phyloP scores from a whole-genome alignment of 495 filamentous ascomycete species.

The Penicillium egyptiacum region DNA sequence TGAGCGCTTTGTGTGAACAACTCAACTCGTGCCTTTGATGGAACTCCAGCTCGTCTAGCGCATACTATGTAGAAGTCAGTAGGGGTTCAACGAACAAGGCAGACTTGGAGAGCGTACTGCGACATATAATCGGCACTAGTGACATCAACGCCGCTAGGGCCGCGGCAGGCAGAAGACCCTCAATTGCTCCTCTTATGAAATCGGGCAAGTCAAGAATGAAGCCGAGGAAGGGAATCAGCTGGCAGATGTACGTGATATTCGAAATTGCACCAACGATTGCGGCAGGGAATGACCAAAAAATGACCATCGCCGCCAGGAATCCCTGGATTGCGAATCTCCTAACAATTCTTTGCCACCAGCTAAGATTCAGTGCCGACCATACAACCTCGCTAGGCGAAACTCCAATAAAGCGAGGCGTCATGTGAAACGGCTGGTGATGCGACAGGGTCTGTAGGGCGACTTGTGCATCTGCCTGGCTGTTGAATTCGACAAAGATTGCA shows the following conservation, averaged over 20 bases:
- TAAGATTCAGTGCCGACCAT: conserved; percentile 76
- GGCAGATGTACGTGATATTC: conserved; percentile 68
- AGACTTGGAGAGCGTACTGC: conserved; percentile 49
- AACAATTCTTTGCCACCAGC: conserved; percentile 78
- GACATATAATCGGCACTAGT: conserved; percentile 78
- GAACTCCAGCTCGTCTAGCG: conserved; percentile 73
- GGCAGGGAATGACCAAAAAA: conserved; percentile 91
- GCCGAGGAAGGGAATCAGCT: conserved; percentile 58
- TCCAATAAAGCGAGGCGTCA: conserved; percentile 79
- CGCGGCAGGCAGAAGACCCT: conserved; percentile 75
- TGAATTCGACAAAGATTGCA: conserved; percentile 85
- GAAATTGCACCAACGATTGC: conserved; percentile 78
- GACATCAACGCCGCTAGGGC: conserved; percentile 81
- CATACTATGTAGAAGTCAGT: conserved; percentile 49
- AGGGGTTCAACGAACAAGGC: neutral
- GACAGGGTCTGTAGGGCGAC: conserved; percentile 76
- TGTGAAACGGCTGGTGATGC: conserved; percentile 81
- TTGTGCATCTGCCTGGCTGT: conserved; percentile 75
- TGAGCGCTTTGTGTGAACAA: conserved; percentile 84
- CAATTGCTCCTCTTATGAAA: conserved; percentile 71
- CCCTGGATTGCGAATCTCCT: conserved; percentile 64
- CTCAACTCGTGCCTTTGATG: conserved; percentile 74
- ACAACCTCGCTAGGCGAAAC: conserved; percentile 76
- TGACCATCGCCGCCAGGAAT: conserved; percentile 71
- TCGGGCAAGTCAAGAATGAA: conserved; percentile 71